Evolutionary conservation across 1,139 yeast species (phyloP).

Genomic region (Petasospora fabianii): DNA sequence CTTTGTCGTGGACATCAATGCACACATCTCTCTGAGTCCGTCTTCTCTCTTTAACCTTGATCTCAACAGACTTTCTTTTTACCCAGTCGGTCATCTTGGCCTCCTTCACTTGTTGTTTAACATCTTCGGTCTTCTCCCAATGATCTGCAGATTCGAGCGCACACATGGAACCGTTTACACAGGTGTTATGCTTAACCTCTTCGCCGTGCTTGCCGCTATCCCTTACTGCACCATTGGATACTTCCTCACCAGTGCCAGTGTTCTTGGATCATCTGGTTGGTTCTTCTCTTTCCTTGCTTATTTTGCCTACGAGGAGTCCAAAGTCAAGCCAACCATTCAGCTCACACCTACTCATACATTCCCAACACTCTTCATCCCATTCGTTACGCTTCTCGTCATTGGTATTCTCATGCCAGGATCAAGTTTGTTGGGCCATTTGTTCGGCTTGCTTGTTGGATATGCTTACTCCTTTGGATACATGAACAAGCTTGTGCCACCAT

Average conservation of each 20-base stretch:
- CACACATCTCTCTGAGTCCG: conserved; percentile 46
- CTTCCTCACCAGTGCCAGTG: conserved; percentile 49
- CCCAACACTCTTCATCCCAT: conserved; percentile 64
- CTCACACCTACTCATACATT: conserved; percentile 36
- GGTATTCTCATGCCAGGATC: conserved; percentile 53
- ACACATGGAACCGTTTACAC: conserved; percentile 84
- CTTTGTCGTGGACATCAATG: conserved; percentile 32
- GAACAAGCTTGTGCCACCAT: conserved; percentile 59
- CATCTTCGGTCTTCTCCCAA: conserved; percentile 52
- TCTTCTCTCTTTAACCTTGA: conserved; percentile 54
- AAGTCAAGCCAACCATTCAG: conserved; percentile 42
- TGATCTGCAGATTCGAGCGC: conserved; percentile 67
- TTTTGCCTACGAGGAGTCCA: conserved; percentile 58
- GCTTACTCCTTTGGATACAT: conserved; percentile 51
- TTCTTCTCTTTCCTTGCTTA: conserved; percentile 68
- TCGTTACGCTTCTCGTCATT: conserved; percentile 47
- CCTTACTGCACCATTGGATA: conserved; percentile 59
- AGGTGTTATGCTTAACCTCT: conserved; percentile 71
- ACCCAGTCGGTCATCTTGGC: conserved; percentile 66
- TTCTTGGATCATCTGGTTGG: conserved; percentile 72
- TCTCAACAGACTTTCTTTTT: conserved; percentile 64
- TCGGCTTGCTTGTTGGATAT: conserved; percentile 52
- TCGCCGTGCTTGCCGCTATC: conserved; percentile 69
- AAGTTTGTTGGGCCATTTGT: conserved; percentile 70
- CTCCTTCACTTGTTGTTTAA: conserved; percentile 64